phyloP scores from a whole-genome alignment of 2,329 filamentous ascomycete genomes.

The Pseudogymnoascus sp. region DNA sequence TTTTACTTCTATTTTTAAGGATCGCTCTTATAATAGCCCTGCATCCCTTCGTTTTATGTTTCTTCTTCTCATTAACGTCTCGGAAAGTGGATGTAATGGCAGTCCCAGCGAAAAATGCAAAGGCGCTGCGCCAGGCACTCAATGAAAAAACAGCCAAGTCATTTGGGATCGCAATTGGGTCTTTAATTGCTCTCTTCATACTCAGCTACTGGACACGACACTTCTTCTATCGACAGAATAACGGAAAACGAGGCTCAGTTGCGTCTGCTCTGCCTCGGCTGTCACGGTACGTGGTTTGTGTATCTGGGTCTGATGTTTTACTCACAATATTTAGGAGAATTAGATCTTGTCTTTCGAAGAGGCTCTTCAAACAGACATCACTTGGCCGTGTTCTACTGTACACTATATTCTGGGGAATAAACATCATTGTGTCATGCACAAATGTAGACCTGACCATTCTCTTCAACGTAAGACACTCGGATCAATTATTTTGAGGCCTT shows the following conservation, averaged over 20 bases:
- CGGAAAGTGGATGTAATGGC: not conserved
- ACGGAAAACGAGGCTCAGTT: not conserved
- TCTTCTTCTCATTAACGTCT: not conserved
- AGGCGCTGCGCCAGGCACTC: not conserved
- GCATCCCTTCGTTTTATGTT: not conserved
- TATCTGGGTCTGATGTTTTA: slow-evolving; percentile 10
- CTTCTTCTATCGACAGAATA: not conserved
- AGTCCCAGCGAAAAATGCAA: not conserved
- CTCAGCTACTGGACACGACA: slow-evolving; percentile 14
- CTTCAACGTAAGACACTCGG: slow-evolving; percentile 15
- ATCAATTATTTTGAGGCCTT: not conserved
- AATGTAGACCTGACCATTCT: slow-evolving; percentile 17
- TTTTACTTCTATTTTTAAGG: not conserved
- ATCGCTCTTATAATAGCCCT: not conserved
- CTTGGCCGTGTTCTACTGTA: slow-evolving; percentile 32
- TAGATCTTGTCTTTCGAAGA: slow-evolving; percentile 24
- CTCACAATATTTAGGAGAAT: slow-evolving; percentile 9
- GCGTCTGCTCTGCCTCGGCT: not conserved
- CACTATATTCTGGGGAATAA: slow-evolving; percentile 28
- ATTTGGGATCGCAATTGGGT: slow-evolving; percentile 15
- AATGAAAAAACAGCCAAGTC: slow-evolving; percentile 12
- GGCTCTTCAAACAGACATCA: slow-evolving; percentile 32
- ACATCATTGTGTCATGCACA: slow-evolving; percentile 30
- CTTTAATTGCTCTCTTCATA: slow-evolving; percentile 14
- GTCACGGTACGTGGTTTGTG: slow-evolving; percentile 6